Percentiles rank a stretch among this genome's conserved stretches.
These are phyloP conservation scores for Globisporangium emineosum DNA, from an alignment of 352 stramenopile species.

Conservation along the genomic window DNA sequence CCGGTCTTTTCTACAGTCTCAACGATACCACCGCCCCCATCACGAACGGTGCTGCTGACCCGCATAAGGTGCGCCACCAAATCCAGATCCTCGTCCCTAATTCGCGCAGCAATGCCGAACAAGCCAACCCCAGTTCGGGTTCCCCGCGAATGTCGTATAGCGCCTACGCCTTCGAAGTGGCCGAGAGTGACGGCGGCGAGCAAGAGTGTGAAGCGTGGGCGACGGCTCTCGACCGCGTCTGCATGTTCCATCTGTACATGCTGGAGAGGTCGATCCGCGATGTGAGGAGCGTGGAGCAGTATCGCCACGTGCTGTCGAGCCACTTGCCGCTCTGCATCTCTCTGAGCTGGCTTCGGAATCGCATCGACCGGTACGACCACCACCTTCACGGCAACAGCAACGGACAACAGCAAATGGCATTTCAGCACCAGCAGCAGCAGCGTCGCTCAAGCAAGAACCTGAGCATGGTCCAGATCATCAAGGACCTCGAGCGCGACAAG, in stretches of 20 bases:
- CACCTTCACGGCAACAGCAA: background rate
- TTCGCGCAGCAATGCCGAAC: background rate
- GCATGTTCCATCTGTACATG: slow-evolving; percentile 43
- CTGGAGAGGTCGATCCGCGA: slow-evolving; percentile 40
- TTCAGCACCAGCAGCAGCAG: slow-evolving; percentile 39
- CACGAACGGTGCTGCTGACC: background rate
- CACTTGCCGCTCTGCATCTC: slow-evolving; percentile 56
- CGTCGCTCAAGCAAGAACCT: slow-evolving; percentile 54
- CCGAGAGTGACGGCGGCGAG: slow-evolving; percentile 5
- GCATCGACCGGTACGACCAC: slow-evolving; percentile 37
- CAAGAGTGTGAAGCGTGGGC: slow-evolving; percentile 32
- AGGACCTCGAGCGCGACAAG: slow-evolving; percentile 68
- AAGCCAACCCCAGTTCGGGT: background rate
- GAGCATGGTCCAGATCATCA: slow-evolving; percentile 76
- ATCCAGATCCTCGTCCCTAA: slow-evolving; percentile 42
- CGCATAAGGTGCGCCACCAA: slow-evolving; percentile 15
- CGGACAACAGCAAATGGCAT: slow-evolving; percentile 18
- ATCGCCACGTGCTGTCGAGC: slow-evolving; percentile 35
- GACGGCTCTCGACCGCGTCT: slow-evolving; percentile 33
- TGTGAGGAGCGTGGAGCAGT: slow-evolving; percentile 24
- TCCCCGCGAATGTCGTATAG: slow-evolving; percentile 24
- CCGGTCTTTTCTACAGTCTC: background rate
- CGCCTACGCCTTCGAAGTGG: slow-evolving; percentile 40
- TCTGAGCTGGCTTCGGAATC: slow-evolving; percentile 59
- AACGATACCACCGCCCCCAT: background rate